Percentiles rank a stretch among this genome's conserved stretches.
These are phyloP conservation scores for Cryptosporidium xiaoi DNA, from an alignment of 169 alveolate genomes.

Conservation along the genomic window DNA sequence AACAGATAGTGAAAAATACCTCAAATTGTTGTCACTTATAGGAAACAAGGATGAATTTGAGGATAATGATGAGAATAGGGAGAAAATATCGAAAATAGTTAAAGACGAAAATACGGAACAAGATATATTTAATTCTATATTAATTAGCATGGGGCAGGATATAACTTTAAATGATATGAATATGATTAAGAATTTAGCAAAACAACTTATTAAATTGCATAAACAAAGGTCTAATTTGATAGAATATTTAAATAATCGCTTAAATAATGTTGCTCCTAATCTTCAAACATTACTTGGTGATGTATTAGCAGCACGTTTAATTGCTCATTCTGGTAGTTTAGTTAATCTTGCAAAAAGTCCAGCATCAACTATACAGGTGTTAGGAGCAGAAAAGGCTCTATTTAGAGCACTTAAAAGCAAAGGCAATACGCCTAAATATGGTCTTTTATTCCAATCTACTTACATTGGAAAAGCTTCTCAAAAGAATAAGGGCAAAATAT, in stretches of 20 bases:
- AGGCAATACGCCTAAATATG: conserved; percentile 99
- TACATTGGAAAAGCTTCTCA: conserved; percentile 96
- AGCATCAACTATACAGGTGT: conserved; percentile 95
- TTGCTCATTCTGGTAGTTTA: conserved; percentile 97
- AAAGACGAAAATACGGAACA: conserved; percentile 91
- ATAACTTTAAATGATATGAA: conserved; percentile 90
- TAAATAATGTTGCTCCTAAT: conserved; percentile 98
- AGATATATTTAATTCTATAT: conserved; percentile 88
- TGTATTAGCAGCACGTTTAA: conserved; percentile 94
- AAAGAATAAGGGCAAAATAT: conserved; percentile 95
- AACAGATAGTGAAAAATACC: conserved; percentile 93
- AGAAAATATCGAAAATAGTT: conserved; percentile 83
- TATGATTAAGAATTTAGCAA: conserved; percentile 91
- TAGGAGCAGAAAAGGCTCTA: conserved; percentile 98
- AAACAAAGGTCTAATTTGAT: conserved; percentile 89
- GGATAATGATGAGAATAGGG: conserved; percentile 77
- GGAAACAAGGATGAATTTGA: conserved; percentile 84
- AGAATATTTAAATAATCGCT: conserved; percentile 90
- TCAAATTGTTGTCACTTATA: conserved; percentile 88
- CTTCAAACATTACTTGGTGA: conserved; percentile 95
- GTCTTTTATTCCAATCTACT: conserved; percentile 95
- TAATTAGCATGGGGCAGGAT: conserved; percentile 96
- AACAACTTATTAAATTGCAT: conserved; percentile 89
- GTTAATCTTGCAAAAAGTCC: conserved; percentile 95
- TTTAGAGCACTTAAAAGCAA: conserved; percentile 97